Conservation (phyloP, 306 rosid species). For the Boehmeria nivea region DNA sequence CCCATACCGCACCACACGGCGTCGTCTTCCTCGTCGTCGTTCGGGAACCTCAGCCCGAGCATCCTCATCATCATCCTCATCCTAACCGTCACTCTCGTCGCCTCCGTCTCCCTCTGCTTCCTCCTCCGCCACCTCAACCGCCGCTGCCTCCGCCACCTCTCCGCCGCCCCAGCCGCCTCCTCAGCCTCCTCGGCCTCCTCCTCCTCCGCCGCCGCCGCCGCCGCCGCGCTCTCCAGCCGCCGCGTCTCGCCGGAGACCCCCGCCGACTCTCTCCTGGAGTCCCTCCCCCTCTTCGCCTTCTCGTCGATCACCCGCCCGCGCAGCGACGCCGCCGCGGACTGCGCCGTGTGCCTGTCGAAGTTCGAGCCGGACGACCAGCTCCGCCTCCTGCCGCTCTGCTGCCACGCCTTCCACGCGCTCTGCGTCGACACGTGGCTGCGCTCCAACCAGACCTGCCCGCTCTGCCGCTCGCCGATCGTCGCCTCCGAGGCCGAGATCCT, state of each 20-base stretch:
- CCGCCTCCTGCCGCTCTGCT: constrained; percentile 65
- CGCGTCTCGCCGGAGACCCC: constrained; percentile 46
- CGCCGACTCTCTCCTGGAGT: constrained; percentile 18
- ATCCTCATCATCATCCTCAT: constrained; percentile 44
- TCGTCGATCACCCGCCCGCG: constrained; percentile 46
- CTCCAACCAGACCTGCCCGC: constrained; percentile 65
- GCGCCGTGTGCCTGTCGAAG: constrained; percentile 73
- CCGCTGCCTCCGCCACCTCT: constrained; percentile 49
- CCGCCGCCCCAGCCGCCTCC: constrained; percentile 15
- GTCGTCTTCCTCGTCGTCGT: constrained; percentile 16
- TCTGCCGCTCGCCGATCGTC: constrained; percentile 56
- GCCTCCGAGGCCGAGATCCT: constrained; percentile 49
- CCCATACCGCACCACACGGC: constrained; percentile 16
- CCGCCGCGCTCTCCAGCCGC: constrained; percentile 19
- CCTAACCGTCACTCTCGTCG: constrained; percentile 41
- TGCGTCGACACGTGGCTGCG: constrained; percentile 77
- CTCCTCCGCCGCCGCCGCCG: not conserved
- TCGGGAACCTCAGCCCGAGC: constrained; percentile 45
- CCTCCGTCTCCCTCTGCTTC: constrained; percentile 48
- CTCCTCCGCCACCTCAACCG: constrained; percentile 66
- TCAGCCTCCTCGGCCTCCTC: constrained; percentile 1
- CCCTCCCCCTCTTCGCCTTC: constrained; percentile 57
- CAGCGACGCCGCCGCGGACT: constrained; percentile 38
- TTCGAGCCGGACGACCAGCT: constrained; percentile 51
- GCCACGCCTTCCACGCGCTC: constrained; percentile 61